Evolutionary conservation across 1,139 yeast species (phyloP).

Genomic region (Zygosaccharomyces pseudobailii): DNA sequence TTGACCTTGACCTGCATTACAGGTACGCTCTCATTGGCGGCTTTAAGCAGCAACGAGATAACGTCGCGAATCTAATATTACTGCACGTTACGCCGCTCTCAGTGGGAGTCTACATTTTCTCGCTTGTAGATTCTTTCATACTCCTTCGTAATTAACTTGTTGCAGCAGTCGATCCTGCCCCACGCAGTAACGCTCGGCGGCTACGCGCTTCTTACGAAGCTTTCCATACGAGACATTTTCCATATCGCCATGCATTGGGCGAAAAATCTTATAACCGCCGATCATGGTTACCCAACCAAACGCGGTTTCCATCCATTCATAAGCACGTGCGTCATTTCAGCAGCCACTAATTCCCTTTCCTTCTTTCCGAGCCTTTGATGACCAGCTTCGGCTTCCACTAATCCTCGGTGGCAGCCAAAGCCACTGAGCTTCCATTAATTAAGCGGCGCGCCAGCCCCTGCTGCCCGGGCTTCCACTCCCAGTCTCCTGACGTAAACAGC

Average conservation of each 20-base stretch:
- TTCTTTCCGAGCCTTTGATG: background rate
- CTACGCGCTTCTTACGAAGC: background rate
- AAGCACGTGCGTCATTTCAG: background rate
- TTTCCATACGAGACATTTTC: background rate
- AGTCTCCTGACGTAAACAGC: background rate
- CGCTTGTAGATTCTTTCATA: too few relatives aligned
- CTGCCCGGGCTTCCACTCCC: background rate
- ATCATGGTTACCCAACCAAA: background rate
- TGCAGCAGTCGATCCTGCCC: too few relatives aligned
- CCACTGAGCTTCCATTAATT: background rate
- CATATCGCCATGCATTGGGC: too few relatives aligned
- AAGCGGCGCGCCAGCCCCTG: background rate
- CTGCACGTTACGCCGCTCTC: background rate
- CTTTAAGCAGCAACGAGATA: background rate
- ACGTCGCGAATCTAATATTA: too few relatives aligned
- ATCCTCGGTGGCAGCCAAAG: background rate
- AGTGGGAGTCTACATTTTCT: background rate
- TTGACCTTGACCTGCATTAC: too few relatives aligned
- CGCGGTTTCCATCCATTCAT: too few relatives aligned
- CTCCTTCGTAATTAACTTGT: background rate
- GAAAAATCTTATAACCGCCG: background rate
- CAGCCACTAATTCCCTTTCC: background rate
- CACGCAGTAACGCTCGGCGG: background rate
- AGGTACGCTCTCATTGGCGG: background rate
- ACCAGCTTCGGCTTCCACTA: background rate